These are phyloP conservation scores for Irpex lacteus DNA, from an alignment of 1,284 basidiomycete genomes.

Conservation along the genomic window DNA sequence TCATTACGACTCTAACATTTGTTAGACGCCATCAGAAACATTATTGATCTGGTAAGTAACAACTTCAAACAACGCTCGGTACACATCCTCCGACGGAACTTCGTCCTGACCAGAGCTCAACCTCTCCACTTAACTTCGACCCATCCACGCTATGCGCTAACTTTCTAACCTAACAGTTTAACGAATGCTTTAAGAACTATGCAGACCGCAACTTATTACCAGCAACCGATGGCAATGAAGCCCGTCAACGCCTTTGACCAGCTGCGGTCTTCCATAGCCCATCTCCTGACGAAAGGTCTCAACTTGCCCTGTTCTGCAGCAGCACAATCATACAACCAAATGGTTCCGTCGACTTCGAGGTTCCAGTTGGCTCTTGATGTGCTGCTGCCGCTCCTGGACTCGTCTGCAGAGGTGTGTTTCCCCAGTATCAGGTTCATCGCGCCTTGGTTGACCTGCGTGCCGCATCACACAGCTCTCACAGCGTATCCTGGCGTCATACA, in stretches of 20 bases:
- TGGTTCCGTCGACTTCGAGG: conserved; percentile 66
- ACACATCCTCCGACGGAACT: background rate
- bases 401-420: conserved; percentile 31
- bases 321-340: conserved; percentile 66
- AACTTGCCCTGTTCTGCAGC: conserved; percentile 70
- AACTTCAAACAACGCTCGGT: background rate
- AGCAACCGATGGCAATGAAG: conserved; percentile 24
- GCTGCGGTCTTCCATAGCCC: conserved; percentile 50
- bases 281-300: conserved; percentile 61
- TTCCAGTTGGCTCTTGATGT: conserved; percentile 78
- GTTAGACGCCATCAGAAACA: background rate
- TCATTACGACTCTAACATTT: background rate
- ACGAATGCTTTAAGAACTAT: conserved; percentile 7
- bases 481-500: conserved; percentile 72
- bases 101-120: background rate
- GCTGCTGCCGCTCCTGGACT: conserved; percentile 66
- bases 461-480: conserved; percentile 49
- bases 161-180: background rate
- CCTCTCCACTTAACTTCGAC: background rate
- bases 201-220: conserved; percentile 22
- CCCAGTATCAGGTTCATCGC: background rate
- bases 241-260: conserved; percentile 30
- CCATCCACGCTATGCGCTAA: background rate
- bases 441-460: conserved; percentile 7
- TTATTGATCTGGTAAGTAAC: background rate